Base-by-base conservation (phyloP, 2,329 filamentous ascomycete genomes). In the Cytospora paraplurivora region DNA sequence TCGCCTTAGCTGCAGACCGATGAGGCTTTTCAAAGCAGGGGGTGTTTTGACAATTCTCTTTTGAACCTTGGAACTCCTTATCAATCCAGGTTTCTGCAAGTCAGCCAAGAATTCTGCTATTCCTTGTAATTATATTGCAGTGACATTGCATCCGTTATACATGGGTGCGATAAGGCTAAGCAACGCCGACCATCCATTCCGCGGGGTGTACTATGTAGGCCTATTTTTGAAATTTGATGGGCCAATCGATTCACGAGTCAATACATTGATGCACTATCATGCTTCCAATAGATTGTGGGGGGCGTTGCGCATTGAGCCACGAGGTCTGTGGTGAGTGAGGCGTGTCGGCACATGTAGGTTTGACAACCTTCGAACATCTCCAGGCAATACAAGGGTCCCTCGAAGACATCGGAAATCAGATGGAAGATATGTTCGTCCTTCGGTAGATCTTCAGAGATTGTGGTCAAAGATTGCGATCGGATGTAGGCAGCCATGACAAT, bases 21-120 rank as follows among this genome's bases (percentile, higher is more conserved):
- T 55, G 55, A 55, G 58, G 53, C 59, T 33, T 17, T 34, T 52
- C 55, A 19, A 47, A 51, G 59, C 44, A 61, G 59, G 59, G 59
- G 49, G 59, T 19, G 17, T 3, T 47, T 47, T 19, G 7, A 8
- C 17, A 19, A 11, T 5, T 47, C 27, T 19, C 5, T 6, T 19
- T 4, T 8, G 2, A 21, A 21, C 21, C 44, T 21, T 47, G n/a
- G 4, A 21, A 11, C 21, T 5, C n/a, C 44, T 47, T 11, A 47
- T 47, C 44, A 21, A 11, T 47, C n/a, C n/a, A 47, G n/a, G 17
- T 4, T 47, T 19, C n/a, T 47, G n/a, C 44, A 21, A 19, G 44
- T 7, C n/a, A 21, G 2, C 44, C n/a, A 6, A 12, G 8, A 4
- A 4, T 7, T 21, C 21, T 10, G 11, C 19, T 47, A 12, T 47